Base-by-base conservation (phyloP, 2,329 filamentous ascomycete genomes). In the Xylaria sp. region DNA sequence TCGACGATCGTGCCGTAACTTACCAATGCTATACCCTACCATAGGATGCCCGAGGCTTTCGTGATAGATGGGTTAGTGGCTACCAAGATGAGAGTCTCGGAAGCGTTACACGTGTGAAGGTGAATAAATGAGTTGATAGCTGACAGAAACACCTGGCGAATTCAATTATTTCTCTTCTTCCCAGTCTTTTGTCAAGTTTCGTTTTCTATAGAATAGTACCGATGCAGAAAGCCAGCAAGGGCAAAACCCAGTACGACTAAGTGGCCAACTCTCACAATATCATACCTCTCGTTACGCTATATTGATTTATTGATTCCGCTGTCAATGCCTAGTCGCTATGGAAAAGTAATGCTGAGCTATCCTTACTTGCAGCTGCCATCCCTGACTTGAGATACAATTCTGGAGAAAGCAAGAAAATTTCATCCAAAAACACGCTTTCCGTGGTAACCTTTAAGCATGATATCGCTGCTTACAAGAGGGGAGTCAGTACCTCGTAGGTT, bases 1-100 rank as follows among this genome's bases (percentile, higher is more conserved):
- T 74, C 43, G 72, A 74, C 32, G 72, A 73, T 43, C 63, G 70
- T 15, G 67, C 70, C 15, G 70, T 72, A 5, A 20, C 72, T 1
- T 74, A 72, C 30, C 72, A 68, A 45, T 74, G 72, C 55, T 68
- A 69, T 56, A 10, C 66, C 13, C 25, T 68, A 3, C 20, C 56
- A 43, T 70, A 25, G 39, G 48, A 30, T n/a, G 18, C 3, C 23
- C 18, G 25, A 9, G 46, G 25, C 9, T 18, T 28, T 12, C 6
- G 23, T 2, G 3, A 28, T 25, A 48, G 10, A 46, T 4, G 20
- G 45, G 20, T 3, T 13, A 15, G 4, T 15, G 46, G 13, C 25
- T n/a, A 3, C 13, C 8, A 13, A 30, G 25, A 30, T 30, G 8
- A 8, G 46, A n/a, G 3, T 6, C 8, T 28, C 15, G 5, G 6